Percentiles rank a stretch among this genome's conserved stretches.
phyloP scores from a whole-genome alignment of 106 monocot genomes.

The Platanthera guangdongensis region DNA sequence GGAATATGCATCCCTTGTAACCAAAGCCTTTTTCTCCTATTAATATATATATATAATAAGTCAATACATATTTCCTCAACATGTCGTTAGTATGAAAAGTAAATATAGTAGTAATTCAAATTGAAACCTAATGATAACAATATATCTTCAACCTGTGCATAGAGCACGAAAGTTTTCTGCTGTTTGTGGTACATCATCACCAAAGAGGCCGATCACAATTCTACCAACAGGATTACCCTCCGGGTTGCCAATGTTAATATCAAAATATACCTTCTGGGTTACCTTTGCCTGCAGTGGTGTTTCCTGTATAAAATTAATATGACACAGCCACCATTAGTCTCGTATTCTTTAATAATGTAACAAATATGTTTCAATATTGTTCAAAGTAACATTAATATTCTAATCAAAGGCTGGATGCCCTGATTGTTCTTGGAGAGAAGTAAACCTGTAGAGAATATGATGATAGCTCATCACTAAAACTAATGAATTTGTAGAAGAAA shows the following conservation, averaged over 20 bases:
- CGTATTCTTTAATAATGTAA: background rate
- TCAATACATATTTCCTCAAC: background rate
- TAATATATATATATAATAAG: background rate
- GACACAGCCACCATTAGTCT: background rate
- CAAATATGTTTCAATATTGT: background rate
- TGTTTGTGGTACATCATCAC: constrained; percentile 89
- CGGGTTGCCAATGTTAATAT: constrained; percentile 84
- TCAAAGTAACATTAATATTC: background rate
- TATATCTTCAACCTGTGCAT: constrained; percentile 55
- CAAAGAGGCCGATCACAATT: constrained; percentile 84
- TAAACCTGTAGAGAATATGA: background rate
- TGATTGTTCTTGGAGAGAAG: background rate
- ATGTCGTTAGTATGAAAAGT: background rate
- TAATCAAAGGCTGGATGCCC: background rate
- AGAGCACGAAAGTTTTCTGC: constrained; percentile 93
- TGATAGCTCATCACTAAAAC: background rate
- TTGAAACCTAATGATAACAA: background rate
- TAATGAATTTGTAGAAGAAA: background rate
- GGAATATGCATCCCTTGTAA: constrained; percentile 84
- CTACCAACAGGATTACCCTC: constrained; percentile 56
- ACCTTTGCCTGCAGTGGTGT: constrained; percentile 63
- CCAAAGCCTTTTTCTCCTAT: constrained; percentile 95
- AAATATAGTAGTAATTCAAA: background rate
- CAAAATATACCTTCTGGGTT: constrained; percentile 83
- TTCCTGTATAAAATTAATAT: constrained; percentile 36